Conservation (phyloP, 2,329 filamentous ascomycete species). For the Tolypocladium inflatum region DNA sequence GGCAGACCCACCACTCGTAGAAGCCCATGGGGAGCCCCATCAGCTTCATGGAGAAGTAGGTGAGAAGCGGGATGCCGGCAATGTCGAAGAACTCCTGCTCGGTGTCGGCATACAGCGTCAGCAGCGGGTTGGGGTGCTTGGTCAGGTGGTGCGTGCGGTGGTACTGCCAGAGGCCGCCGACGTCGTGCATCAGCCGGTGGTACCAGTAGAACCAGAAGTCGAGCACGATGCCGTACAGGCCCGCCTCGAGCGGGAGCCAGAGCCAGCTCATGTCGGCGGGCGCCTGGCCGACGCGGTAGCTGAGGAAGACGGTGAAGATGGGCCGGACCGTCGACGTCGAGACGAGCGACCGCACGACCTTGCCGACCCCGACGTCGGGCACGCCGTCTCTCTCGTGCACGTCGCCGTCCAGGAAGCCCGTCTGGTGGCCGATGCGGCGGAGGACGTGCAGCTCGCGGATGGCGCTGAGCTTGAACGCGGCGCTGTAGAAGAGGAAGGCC, state of each 20-base stretch:
- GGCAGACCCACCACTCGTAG: slow-evolving; percentile 36
- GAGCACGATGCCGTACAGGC: slow-evolving; percentile 30
- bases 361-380: slow-evolving; percentile 26
- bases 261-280: slow-evolving; percentile 13
- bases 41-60: slow-evolving; percentile 21
- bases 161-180: slow-evolving; percentile 29
- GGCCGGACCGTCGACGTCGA: slow-evolving; percentile 22
- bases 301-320: slow-evolving; percentile 19
- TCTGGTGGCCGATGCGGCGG: slow-evolving; percentile 24
- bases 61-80: slow-evolving; percentile 26
- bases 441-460: slow-evolving; percentile 28
- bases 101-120: slow-evolving; percentile 29
- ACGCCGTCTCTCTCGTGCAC: slow-evolving; percentile 31
- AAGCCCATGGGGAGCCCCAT: slow-evolving; percentile 32
- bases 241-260: slow-evolving; percentile 27
- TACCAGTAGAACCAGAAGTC: slow-evolving; percentile 35
- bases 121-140: slow-evolving; percentile 32
- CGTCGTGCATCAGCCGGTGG: slow-evolving; percentile 28
- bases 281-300: slow-evolving; percentile 16
- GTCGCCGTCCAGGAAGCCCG: slow-evolving; percentile 35
- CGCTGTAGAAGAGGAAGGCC: slow-evolving; percentile 13
- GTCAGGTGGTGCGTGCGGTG: slow-evolving; percentile 35
- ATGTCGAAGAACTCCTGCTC: slow-evolving; percentile 33
- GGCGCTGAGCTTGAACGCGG: slow-evolving; percentile 19
- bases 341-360: slow-evolving; percentile 22